Base-by-base conservation (phyloP, 495 filamentous ascomycete species). In the Penicillium coffeae region DNA sequence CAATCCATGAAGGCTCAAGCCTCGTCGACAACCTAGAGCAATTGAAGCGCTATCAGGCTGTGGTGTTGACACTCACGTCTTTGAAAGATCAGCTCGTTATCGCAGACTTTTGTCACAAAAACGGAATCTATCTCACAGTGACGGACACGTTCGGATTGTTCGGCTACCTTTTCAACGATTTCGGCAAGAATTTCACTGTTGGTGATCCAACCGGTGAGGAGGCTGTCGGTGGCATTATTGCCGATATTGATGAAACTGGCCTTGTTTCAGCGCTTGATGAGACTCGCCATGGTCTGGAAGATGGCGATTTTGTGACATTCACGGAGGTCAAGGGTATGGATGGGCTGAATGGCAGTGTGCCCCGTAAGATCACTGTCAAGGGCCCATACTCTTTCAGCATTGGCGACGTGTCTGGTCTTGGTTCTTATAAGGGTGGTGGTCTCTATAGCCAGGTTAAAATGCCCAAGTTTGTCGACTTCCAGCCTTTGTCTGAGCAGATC, bases 331-430 rank as follows among this genome's bases (percentile, higher is more conserved):
- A 89, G 69, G 93, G 93, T 20, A 95, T 97, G 90, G 92, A 95
- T 46, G 84, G 67, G 14, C 68, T 97, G 42, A 98, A 97, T 63
- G 77, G 81, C 58, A 79, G 79, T 38, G 86, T 86, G 44, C 91
- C 91, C 30, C 83, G 85, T 47, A 94, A 96, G 70, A 72, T 99
- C 34, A 91, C 86, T 6, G 92, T 96, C 20, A 96, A 95, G 70
- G 93, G 81, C 47, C 94, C 94, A 3, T 97, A 96, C 63, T 94
- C 93, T 8, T 99, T 99, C 66, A 89, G 87, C 6, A 96, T 99
- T 58, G 93, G 91, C 21, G 90, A 97, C 69, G 90, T 96, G 8
- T 89, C 89, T 13, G 82, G 78, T 3, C 77, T 95, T 33, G 91
- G 92, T 19, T 71, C 84, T 52, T 99, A 99, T 69, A 70, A 86